A percentile compares a stretch with the other conserved stretches of the same genome.
Evolutionary conservation across 495 filamentous ascomycete species (phyloP).

Genomic region (Bacidia gigantensis): DNA sequence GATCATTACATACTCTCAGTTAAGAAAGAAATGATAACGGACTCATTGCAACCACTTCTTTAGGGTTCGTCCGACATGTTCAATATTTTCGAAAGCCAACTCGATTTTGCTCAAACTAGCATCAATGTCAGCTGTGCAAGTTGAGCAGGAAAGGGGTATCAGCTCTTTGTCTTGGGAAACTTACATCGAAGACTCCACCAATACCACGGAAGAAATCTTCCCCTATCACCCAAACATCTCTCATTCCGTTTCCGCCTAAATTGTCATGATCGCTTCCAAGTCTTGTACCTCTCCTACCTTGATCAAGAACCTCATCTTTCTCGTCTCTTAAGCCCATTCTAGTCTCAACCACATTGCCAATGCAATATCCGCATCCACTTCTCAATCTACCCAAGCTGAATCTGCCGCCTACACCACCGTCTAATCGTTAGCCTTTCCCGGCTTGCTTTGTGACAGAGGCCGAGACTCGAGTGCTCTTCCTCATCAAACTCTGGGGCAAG

Average conservation of each 20-base stretch:
- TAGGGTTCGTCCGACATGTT: no score
- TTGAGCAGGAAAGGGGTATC: no score
- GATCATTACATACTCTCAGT: no score
- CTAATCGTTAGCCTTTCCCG: no score
- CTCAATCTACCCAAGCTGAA: conserved; percentile 24
- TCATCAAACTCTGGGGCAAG: no score
- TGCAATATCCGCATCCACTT: conserved; percentile 24
- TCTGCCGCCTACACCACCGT: no score
- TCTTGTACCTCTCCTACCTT: conserved; percentile 10
- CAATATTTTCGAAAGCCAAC: conserved; percentile 21
- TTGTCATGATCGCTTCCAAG: conserved; percentile 5
- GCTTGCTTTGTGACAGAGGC: no score
- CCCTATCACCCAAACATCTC: conserved; percentile 24
- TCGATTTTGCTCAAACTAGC: conserved; percentile 14
- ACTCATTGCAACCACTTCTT: no score
- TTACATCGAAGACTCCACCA: conserved; percentile 23
- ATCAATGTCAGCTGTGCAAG: not conserved
- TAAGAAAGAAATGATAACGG: no score
- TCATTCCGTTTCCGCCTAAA: conserved; percentile 23
- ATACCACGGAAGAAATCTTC: conserved; percentile 23
- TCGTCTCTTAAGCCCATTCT: conserved; percentile 21
- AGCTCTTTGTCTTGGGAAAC: not conserved
- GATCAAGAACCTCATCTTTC: conserved; percentile 13
- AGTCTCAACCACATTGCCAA: conserved; percentile 25
- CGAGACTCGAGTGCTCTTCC: no score